Percentiles rank a stretch among this genome's conserved stretches.
These are phyloP conservation scores for Leccinum uliginosum DNA, from an alignment of 768 basidiomycete species.

Conservation along the genomic window DNA sequence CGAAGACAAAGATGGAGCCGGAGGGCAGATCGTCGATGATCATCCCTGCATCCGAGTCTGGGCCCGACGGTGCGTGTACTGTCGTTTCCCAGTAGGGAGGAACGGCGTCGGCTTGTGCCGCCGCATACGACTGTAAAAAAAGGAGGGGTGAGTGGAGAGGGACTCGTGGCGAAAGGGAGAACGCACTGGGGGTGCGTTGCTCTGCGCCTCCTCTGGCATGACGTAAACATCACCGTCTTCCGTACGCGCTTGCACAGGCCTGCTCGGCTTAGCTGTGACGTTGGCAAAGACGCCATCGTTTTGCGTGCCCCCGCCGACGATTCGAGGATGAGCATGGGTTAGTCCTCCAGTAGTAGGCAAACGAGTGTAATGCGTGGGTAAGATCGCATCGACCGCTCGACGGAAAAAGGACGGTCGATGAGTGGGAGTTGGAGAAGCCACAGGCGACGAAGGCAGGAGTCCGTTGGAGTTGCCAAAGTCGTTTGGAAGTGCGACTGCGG, in stretches of 20 bases:
- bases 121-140: constrained; percentile 65
- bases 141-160: neutral
- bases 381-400: constrained; percentile 50
- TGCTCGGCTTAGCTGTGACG: constrained; percentile 80
- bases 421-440: constrained; percentile 26
- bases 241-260: constrained; percentile 39
- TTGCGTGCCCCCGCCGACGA: constrained; percentile 64
- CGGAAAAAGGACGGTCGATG: constrained; percentile 52
- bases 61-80: constrained; percentile 68
- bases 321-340: constrained; percentile 21
- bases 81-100: constrained; percentile 98
- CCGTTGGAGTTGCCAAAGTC: constrained; percentile 74
- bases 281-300: constrained; percentile 97
- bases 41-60: constrained; percentile 56
- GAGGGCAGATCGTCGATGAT: constrained; percentile 90
- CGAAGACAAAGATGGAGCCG: constrained; percentile 70
- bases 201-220: constrained; percentile 78
- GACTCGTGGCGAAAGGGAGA: neutral
- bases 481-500: constrained; percentile 57
- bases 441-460: constrained; percentile 47
- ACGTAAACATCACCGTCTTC: constrained; percentile 56
- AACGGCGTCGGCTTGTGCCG: constrained; percentile 84
- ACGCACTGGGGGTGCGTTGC: constrained; percentile 82
- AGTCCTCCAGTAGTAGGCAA: constrained; percentile 40
- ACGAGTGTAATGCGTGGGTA: constrained; percentile 62